Conservation (phyloP, 1,284 basidiomycete genomes). For the Cryptococcus sp. region DNA sequence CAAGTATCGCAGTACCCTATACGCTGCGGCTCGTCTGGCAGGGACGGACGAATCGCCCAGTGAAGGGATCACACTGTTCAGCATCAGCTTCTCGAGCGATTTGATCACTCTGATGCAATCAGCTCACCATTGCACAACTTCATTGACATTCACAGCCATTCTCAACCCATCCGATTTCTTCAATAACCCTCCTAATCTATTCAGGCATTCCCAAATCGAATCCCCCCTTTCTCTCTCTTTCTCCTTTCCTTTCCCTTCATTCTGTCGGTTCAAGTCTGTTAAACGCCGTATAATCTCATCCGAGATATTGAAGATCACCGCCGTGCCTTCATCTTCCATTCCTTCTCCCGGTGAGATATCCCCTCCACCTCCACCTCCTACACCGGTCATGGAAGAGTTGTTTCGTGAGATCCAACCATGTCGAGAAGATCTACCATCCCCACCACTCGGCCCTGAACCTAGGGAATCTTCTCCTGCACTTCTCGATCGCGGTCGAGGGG, state of each 20-base stretch:
- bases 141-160: slow-evolving; percentile 66
- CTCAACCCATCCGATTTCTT: slow-evolving; percentile 69
- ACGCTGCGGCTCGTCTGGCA: slow-evolving; percentile 74
- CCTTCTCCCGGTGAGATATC: background rate
- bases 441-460: background rate
- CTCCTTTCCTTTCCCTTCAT: slow-evolving; percentile 14
- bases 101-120: slow-evolving; percentile 14
- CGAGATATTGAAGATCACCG: slow-evolving; percentile 15
- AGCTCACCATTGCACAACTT: slow-evolving; percentile 66
- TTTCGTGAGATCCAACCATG: background rate
- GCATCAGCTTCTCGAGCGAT: slow-evolving; percentile 11
- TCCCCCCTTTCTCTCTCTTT: slow-evolving; percentile 23
- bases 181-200: slow-evolving; percentile 64
- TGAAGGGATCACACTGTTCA: slow-evolving; percentile 63
- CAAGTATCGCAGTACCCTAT: slow-evolving; percentile 77
- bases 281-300: slow-evolving; percentile 9
- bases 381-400: background rate
- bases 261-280: slow-evolving; percentile 2
- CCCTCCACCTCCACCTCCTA: background rate
- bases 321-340: slow-evolving; percentile 21
- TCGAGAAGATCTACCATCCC: background rate
- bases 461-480: slow-evolving; percentile 15
- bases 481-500: slow-evolving; percentile 2
- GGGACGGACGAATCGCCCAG: slow-evolving; percentile 71
- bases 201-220: slow-evolving; percentile 51